A percentile compares a stretch with the other conserved stretches of the same genome.
phyloP scores from a whole-genome alignment of 805 yeast species.

The Candida xyloterini region DNA sequence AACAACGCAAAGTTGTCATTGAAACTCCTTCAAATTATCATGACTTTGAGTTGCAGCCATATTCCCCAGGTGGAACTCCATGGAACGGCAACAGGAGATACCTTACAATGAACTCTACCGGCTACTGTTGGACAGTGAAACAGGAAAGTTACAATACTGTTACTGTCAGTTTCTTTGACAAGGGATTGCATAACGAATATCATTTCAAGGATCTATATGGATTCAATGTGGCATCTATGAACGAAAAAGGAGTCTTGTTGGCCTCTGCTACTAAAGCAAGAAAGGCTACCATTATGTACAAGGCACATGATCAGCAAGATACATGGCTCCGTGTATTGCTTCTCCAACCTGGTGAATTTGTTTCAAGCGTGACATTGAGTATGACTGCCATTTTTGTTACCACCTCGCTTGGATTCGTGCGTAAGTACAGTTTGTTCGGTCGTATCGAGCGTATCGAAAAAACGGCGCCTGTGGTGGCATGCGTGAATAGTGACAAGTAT shows the following conservation, averaged over 20 bases:
- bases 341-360: constrained; percentile 45
- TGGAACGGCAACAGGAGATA: constrained; percentile 71
- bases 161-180: constrained; percentile 86
- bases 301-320: constrained; percentile 65
- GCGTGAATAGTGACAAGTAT: constrained; percentile 58
- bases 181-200: constrained; percentile 70
- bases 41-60: constrained; percentile 49
- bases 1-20: constrained; percentile 10
- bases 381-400: constrained; percentile 61
- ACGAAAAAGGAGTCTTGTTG: constrained; percentile 61
- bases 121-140: constrained; percentile 77
- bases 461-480: constrained; percentile 67
- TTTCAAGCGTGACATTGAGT: constrained; percentile 70
- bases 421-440: constrained; percentile 71
- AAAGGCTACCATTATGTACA: constrained; percentile 44
- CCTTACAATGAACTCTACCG: constrained; percentile 73
- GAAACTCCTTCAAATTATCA: constrained; percentile 6
- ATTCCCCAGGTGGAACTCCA: constrained; percentile 87
- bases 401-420: constrained; percentile 70
- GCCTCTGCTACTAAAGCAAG: constrained; percentile 37
- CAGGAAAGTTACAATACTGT: constrained; percentile 60
- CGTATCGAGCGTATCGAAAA: constrained; percentile 68
- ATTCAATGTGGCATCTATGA: constrained; percentile 74
- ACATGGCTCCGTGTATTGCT: constrained; percentile 65
- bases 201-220: constrained; percentile 75